Percentiles rank a stretch among this genome's conserved stretches.
These are phyloP conservation scores for Camellia japonica DNA, from an alignment of 148 eudicot species.

Conservation along the genomic window DNA sequence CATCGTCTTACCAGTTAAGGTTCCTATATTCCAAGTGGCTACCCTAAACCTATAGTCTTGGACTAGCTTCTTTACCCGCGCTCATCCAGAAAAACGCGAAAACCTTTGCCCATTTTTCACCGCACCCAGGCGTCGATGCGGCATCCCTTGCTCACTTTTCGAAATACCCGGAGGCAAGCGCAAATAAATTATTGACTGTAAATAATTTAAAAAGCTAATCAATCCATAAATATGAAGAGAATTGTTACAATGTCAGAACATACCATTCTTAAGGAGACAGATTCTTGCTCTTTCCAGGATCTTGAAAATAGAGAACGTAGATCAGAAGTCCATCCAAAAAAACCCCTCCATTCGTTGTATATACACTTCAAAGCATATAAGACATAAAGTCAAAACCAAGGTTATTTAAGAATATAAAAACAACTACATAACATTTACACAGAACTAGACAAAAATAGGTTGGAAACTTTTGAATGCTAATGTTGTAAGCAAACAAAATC, in stretches of 20 bases:
- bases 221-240: background rate
- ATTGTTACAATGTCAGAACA: background rate
- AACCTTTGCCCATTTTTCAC: too few species aligned
- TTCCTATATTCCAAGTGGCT: too few species aligned
- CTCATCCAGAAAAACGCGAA: too few species aligned
- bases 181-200: background rate
- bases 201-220: background rate
- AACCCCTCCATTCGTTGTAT: slow-evolving; percentile 73
- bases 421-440: background rate
- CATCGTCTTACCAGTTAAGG: too few species aligned
- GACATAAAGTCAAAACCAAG: slow-evolving; percentile 4
- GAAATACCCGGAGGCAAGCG: too few species aligned
- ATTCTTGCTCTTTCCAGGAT: slow-evolving; percentile 54
- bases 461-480: background rate
- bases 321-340: slow-evolving; percentile 71
- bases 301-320: slow-evolving; percentile 54
- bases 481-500: too few species aligned
- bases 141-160: too few species aligned
- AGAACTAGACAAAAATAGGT: background rate
- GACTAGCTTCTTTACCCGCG: too few species aligned
- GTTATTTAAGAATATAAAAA: background rate
- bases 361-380: slow-evolving; percentile 53
- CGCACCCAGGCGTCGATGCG: too few species aligned
- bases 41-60: too few species aligned
- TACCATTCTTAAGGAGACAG: slow-evolving; percentile 71